Percentiles rank a stretch among this genome's conserved stretches.
phyloP scores from a whole-genome alignment of 768 basidiomycete species.

The Gloeostereum incarnatum region DNA sequence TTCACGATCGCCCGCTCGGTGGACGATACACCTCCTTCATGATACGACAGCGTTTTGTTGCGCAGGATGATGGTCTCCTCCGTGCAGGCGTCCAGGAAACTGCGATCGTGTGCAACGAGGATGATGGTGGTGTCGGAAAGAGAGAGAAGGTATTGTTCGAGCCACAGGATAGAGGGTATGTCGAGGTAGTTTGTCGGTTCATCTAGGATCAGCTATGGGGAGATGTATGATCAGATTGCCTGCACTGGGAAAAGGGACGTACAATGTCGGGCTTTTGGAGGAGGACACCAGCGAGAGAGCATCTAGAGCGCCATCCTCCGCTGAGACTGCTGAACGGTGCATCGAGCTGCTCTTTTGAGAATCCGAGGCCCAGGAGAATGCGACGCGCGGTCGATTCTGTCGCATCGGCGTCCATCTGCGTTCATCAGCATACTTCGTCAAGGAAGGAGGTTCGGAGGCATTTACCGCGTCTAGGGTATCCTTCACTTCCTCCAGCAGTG shows the following conservation, averaged over 20 bases:
- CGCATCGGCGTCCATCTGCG: constrained; percentile 23
- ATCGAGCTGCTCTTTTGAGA: constrained; percentile 26
- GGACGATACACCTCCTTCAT: constrained; percentile 44
- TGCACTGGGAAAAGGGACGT: background rate
- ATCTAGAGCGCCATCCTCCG: constrained; percentile 59
- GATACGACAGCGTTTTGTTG: constrained; percentile 40
- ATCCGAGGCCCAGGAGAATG: constrained; percentile 54
- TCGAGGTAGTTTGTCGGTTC: constrained; percentile 51
- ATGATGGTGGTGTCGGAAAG: constrained; percentile 38
- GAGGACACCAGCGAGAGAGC: constrained; percentile 48
- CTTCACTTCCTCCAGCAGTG: constrained; percentile 18
- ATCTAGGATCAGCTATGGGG: constrained; percentile 35
- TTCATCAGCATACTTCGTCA: constrained; percentile 6
- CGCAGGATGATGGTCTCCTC: constrained; percentile 57
- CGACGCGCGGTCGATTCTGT: constrained; percentile 38
- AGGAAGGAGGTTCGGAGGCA: background rate
- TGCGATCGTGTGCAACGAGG: constrained; percentile 57
- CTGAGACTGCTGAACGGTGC: constrained; percentile 38
- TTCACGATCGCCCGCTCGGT: constrained; percentile 38
- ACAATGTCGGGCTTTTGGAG: constrained; percentile 43
- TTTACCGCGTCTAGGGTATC: constrained; percentile 15
- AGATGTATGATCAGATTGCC: background rate
- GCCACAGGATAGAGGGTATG: constrained; percentile 41
- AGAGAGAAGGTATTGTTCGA: constrained; percentile 39
- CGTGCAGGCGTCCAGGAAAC: constrained; percentile 48